Evolutionary conservation across 345 rosid genomes (phyloP).

Genomic region (Pistacia integerrima): DNA sequence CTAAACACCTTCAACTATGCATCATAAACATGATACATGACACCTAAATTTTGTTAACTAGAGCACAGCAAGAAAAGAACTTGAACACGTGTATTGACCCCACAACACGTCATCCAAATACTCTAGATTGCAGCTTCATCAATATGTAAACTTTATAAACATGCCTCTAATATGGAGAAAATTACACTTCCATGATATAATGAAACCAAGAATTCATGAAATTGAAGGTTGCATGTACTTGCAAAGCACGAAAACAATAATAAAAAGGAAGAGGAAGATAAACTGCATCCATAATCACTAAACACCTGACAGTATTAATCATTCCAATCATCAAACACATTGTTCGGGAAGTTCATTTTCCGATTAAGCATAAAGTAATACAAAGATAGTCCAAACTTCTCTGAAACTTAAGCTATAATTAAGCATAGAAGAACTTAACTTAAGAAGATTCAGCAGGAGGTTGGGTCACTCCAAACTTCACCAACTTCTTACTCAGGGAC

Average conservation of each 20-base stretch:
- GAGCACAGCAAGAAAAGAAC: no score
- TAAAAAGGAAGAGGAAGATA: background rate
- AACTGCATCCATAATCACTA: conserved; percentile 11
- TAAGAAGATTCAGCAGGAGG: conserved; percentile 67
- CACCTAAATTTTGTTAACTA: no score
- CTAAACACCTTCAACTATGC: no score
- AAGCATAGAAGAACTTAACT: conserved; percentile 18
- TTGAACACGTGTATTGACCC: no score
- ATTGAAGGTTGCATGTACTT: no score
- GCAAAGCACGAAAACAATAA: background rate
- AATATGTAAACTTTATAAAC: no score
- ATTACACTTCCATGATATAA: background rate
- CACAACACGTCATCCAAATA: background rate
- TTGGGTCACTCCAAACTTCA: conserved; percentile 79
- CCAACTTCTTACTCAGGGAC: conserved; percentile 72
- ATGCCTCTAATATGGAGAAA: no score
- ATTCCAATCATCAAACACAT: conserved; percentile 9
- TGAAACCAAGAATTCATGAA: background rate
- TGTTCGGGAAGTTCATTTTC: background rate
- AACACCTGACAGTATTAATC: background rate
- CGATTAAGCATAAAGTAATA: background rate
- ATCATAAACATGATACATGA: no score
- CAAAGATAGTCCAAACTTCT: conserved; percentile 7
- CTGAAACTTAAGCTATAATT: background rate
- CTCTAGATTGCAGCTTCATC: background rate